Conservation (phyloP, 352 stramenopile species). For the Phytophthora agathidicida region DNA sequence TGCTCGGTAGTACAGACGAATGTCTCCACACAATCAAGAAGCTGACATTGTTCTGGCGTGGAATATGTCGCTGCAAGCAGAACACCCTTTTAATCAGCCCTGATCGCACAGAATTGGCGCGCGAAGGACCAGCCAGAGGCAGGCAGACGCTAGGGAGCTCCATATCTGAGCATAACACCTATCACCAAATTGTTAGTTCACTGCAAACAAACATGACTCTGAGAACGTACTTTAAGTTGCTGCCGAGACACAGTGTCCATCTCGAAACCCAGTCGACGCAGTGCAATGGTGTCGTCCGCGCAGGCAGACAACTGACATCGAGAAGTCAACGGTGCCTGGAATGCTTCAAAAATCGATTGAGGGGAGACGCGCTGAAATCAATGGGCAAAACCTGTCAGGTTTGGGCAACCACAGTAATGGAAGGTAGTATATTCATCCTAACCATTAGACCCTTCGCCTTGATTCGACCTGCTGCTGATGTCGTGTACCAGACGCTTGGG, state of each 20-base stretch:
- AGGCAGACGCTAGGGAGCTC: slow-evolving; percentile 27
- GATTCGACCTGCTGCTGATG: slow-evolving; percentile 46
- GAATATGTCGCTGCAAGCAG: slow-evolving; percentile 50
- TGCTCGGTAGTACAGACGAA: slow-evolving; percentile 3
- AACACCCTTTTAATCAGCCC: slow-evolving; percentile 31
- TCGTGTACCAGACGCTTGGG: slow-evolving; percentile 68
- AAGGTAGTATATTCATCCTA: neutral
- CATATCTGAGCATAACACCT: slow-evolving; percentile 54
- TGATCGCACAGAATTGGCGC: neutral
- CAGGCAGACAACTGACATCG: neutral
- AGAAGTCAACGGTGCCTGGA: slow-evolving; percentile 15
- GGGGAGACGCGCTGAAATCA: slow-evolving; percentile 46
- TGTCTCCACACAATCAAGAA: slow-evolving; percentile 57
- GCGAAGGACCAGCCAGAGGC: neutral
- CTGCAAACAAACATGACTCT: too few species aligned
- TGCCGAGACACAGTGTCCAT: slow-evolving; percentile 24
- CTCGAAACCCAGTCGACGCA: slow-evolving; percentile 44
- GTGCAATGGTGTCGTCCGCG: slow-evolving; percentile 22
- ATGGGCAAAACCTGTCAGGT: neutral
- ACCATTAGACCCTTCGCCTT: slow-evolving; percentile 51
- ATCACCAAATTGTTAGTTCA: neutral
- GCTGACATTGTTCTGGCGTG: slow-evolving; percentile 28
- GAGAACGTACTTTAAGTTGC: slow-evolving; percentile 41
- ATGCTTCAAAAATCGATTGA: slow-evolving; percentile 42
- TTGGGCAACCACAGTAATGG: neutral